Evolutionary conservation across 495 filamentous ascomycete genomes (phyloP).

Genomic region (Aspergillus heteromorphus): DNA sequence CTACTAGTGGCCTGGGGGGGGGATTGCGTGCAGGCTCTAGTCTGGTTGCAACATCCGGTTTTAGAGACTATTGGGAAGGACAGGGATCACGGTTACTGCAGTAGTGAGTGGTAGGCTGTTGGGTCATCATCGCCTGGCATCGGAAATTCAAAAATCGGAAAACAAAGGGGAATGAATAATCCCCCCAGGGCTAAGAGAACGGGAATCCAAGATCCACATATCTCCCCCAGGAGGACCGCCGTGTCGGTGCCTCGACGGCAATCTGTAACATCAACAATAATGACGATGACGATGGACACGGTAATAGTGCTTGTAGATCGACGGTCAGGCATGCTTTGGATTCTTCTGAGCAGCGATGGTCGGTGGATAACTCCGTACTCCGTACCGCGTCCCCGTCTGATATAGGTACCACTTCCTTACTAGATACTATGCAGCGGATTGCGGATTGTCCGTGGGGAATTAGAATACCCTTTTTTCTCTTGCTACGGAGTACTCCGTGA

Average conservation of each 20-base stretch:
- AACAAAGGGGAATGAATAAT: not conserved
- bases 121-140: not conserved
- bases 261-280: constrained; percentile 7
- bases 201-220: constrained; percentile 28
- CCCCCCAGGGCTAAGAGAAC: not conserved
- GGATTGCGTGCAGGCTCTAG: not conserved
- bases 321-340: constrained; percentile 8
- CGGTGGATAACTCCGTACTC: constrained; percentile 3
- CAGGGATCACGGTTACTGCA: not conserved
- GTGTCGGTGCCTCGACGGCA: constrained; percentile 21
- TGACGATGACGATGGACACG: not conserved
- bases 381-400: constrained; percentile 4
- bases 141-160: not conserved
- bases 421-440: constrained; percentile 9
- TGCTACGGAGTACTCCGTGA: not conserved
- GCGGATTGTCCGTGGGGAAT: constrained; percentile 16
- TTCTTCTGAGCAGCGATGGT: not conserved
- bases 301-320: constrained; percentile 5
- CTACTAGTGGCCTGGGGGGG: not conserved
- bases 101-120: no score
- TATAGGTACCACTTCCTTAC: no score
- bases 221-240: constrained; percentile 27
- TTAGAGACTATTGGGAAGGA: not conserved
- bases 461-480: not conserved
- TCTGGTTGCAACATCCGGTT: not conserved